Percentiles rank a stretch among this genome's conserved stretches.
Conservation (phyloP, 2,329 filamentous ascomycete genomes). For the Colletotrichum tabaci region DNA sequence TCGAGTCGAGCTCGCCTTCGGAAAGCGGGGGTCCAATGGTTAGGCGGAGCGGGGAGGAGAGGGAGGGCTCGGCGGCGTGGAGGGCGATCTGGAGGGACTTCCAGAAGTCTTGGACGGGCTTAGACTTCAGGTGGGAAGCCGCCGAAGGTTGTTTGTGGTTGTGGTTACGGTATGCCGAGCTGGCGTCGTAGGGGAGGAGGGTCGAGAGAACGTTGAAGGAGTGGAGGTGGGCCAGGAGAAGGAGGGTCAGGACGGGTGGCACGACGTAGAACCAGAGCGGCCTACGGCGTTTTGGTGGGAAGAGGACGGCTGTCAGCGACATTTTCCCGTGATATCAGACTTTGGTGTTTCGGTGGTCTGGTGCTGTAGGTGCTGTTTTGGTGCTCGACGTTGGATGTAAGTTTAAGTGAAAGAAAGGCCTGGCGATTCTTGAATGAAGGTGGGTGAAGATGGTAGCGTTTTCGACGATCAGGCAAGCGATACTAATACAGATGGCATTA, state of each 20-base stretch:
- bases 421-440: neutral
- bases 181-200: conserved; percentile 2
- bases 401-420: neutral
- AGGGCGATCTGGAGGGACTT: conserved; percentile 29
- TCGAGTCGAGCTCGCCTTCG: conserved; percentile 32
- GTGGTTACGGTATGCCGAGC: too few species aligned
- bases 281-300: conserved; percentile 2
- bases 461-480: neutral
- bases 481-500: neutral
- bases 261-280: conserved; percentile 23
- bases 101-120: conserved; percentile 36
- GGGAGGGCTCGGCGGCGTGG: neutral
- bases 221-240: neutral
- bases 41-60: neutral
- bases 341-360: neutral
- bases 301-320: neutral
- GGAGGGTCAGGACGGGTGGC: neutral
- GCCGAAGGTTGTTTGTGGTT: neutral
- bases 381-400: too few species aligned
- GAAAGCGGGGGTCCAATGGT: conserved; percentile 2
- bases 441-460: neutral
- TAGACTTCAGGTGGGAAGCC: conserved; percentile 34
- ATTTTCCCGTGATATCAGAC: neutral
- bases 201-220: conserved; percentile 4
- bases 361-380: too few species aligned